Evolutionary conservation across 2,329 filamentous ascomycete species (phyloP).

Genomic region (Epichloe festucae): DNA sequence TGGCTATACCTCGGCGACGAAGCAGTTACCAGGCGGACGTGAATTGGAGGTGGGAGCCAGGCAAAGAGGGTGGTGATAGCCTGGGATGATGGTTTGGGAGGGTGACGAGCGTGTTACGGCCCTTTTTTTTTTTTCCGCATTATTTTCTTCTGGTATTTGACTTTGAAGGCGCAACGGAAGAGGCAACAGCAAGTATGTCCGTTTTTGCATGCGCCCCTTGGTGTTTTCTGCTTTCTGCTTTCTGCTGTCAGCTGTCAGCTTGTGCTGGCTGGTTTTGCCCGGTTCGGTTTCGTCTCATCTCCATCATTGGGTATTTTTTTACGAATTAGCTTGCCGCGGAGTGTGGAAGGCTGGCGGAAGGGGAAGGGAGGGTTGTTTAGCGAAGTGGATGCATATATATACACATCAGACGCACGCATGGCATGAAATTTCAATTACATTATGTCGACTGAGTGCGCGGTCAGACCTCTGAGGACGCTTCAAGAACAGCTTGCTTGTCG

Average conservation of each 20-base stretch:
- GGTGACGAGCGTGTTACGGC: background rate
- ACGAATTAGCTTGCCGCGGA: too few relatives aligned
- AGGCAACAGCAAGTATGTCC: background rate
- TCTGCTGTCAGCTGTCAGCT: conserved; percentile 1
- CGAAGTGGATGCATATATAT: conserved; percentile 3
- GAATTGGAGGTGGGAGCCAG: background rate
- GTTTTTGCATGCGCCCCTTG: background rate
- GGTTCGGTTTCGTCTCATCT: background rate
- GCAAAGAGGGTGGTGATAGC: too few relatives aligned
- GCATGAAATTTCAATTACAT: conserved; percentile 5
- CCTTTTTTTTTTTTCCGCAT: background rate
- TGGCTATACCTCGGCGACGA: background rate
- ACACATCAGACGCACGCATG: conserved; percentile 5
- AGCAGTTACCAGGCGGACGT: background rate
- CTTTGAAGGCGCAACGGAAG: conserved; percentile 3
- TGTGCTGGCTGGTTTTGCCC: conserved; percentile 3
- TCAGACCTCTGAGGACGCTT: too few relatives aligned
- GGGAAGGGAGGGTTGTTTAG: background rate
- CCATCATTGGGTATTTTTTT: conserved; percentile 8
- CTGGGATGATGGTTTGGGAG: too few relatives aligned
- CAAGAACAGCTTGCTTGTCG: too few relatives aligned
- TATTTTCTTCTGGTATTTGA: background rate
- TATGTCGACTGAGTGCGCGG: background rate
- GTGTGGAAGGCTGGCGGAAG: too few relatives aligned
- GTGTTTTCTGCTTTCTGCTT: background rate